Percentiles rank a stretch among this genome's conserved stretches.
Evolutionary conservation across 768 basidiomycete genomes (phyloP).

Genomic region (Filobasidium floriforme): DNA sequence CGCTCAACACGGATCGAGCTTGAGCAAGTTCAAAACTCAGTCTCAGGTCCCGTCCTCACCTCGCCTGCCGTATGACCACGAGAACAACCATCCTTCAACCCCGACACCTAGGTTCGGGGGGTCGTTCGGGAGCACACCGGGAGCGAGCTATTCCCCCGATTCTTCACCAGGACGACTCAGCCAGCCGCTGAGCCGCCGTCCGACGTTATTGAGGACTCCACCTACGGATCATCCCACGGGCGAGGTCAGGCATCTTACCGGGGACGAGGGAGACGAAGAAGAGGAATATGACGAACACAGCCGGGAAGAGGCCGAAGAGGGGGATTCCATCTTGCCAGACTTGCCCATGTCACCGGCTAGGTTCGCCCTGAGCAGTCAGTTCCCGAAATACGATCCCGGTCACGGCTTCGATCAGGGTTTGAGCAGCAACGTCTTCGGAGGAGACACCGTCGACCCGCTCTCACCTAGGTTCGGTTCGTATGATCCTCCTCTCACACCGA

Average conservation of each 20-base stretch:
- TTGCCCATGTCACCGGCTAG: conserved; percentile 17
- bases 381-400: neutral
- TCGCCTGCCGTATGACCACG: neutral
- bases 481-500: conserved; percentile 9
- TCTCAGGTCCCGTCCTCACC: conserved; percentile 5
- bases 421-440: conserved; percentile 3
- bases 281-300: conserved; percentile 1
- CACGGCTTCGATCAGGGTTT: neutral
- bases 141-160: neutral
- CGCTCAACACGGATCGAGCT: conserved; percentile 8
- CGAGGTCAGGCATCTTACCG: neutral
- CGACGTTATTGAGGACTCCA: conserved; percentile 8
- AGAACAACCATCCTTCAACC: neutral
- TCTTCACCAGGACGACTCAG: neutral
- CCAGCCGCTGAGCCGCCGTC: neutral
- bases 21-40: conserved; percentile 9
- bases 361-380: conserved; percentile 1
- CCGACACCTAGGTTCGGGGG: neutral
- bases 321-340: conserved; percentile 14
- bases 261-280: neutral
- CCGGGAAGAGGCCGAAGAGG: conserved; percentile 16
- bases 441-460: neutral
- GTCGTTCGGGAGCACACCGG: neutral
- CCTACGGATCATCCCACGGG: conserved; percentile 12
- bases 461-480: neutral